These are phyloP conservation scores for Penium margaritaceum DNA, from an alignment of 139 green algal species.

Conservation along the genomic window DNA sequence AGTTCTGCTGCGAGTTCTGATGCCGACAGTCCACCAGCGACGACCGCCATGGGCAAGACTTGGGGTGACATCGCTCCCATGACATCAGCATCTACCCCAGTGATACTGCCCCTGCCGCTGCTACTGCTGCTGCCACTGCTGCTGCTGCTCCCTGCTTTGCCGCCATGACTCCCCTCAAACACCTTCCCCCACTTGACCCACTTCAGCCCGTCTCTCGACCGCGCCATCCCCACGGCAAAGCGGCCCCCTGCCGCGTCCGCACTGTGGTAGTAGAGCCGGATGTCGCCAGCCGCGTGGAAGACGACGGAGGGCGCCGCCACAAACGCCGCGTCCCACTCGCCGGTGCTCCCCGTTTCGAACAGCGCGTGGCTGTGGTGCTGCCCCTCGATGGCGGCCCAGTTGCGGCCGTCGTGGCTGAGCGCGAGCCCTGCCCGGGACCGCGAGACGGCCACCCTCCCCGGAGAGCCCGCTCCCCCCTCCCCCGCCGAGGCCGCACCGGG, in stretches of 20 bases:
- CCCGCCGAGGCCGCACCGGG: too few species aligned
- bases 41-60: slow-evolving; percentile 16
- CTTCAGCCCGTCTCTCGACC: slow-evolving; percentile 38
- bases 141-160: too few species aligned
- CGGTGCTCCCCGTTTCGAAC: slow-evolving; percentile 73
- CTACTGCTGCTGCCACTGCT: too few species aligned
- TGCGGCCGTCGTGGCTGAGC: slow-evolving; percentile 77
- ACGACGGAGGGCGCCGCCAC: slow-evolving; percentile 58
- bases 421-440: slow-evolving; percentile 67
- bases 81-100: not conserved
- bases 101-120: too few species aligned
- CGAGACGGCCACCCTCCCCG: slow-evolving; percentile 62
- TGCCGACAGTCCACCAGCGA: too few species aligned
- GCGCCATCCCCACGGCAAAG: slow-evolving; percentile 39
- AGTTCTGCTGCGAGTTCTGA: not conserved
- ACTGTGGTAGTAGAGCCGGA: slow-evolving; percentile 46
- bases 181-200: slow-evolving; percentile 36
- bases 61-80: not conserved
- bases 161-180: slow-evolving; percentile 1
- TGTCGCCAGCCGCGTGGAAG: slow-evolving; percentile 28
- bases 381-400: slow-evolving; percentile 91
- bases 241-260: slow-evolving; percentile 1
- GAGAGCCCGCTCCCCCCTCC: not conserved
- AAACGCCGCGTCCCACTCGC: slow-evolving; percentile 76
- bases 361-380: slow-evolving; percentile 76